Percentiles rank a stretch among this genome's conserved stretches.
Evolutionary conservation across 306 rosid species (phyloP).

Genomic region (Prosopis cineraria): DNA sequence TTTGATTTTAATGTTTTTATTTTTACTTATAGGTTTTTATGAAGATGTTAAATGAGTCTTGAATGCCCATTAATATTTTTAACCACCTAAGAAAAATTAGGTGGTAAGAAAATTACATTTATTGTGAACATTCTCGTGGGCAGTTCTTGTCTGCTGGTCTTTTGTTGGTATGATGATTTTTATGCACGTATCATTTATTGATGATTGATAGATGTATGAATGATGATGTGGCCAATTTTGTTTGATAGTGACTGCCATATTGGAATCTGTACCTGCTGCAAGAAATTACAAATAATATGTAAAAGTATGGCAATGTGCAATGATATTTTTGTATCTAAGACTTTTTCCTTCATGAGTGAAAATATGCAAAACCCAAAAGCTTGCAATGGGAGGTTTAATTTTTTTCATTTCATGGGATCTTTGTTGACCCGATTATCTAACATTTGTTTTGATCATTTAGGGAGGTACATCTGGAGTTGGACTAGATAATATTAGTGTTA

Average conservation of each 20-base stretch:
- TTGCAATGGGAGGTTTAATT: constrained; percentile 10
- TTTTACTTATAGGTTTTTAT: constrained; percentile 18
- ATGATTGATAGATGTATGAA: constrained; percentile 3
- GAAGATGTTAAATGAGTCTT: neutral
- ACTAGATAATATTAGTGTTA: constrained; percentile 44
- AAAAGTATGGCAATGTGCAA: neutral
- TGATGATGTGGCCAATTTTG: constrained; percentile 2
- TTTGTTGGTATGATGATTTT: constrained; percentile 10
- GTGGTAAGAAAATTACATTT: constrained; percentile 3
- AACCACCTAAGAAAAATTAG: neutral
- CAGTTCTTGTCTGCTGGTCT: constrained; percentile 15
- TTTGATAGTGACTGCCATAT: constrained; percentile 5
- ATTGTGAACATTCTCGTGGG: neutral
- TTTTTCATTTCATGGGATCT: constrained; percentile 13
- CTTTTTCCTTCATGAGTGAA: constrained; percentile 12
- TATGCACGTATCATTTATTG: constrained; percentile 2
- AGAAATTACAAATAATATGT: constrained; percentile 13
- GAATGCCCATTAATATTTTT: neutral
- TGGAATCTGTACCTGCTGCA: neutral
- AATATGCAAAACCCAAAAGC: constrained; percentile 1
- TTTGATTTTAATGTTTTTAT: constrained; percentile 3
- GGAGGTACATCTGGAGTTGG: constrained; percentile 54
- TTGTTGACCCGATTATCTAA: constrained; percentile 33
- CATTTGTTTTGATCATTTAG: constrained; percentile 44
- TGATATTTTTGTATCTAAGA: neutral